Evolutionary conservation across 2,329 filamentous ascomycete species (phyloP), one percentile per base, ranked within the genome.

Genomic region (Didymella segeticola): DNA sequence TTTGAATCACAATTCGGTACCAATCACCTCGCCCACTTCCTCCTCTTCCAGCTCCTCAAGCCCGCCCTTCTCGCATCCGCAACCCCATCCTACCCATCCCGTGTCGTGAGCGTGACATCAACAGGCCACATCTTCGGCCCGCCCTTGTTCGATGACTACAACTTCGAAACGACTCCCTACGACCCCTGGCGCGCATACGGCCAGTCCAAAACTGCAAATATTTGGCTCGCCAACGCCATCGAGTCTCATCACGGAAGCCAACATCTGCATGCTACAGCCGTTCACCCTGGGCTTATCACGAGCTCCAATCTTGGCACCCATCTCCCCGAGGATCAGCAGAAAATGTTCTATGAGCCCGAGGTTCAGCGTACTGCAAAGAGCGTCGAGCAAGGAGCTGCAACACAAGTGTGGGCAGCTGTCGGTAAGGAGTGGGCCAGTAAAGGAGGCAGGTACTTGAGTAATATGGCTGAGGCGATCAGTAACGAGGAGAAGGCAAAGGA

Each of bases 21-120:
- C 6, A 84, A 85, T 63, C 78, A 85, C 61, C 68, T 86, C 1
- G 76, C 71, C 8, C 80, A 84, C 58, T 85, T 85, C 69, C 75
- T 84, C 0, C 74, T 85, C 12, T 80, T 82, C 54, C 73, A 81
- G 22, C 74, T 83, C 1, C 70, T 86, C 23, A 79, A 79, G 22
- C 66, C 74, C 0, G 63, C 74, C 0, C 64, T 85, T 6, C 64
- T 83, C 0, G 58, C 71, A 0, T 73, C 74, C 4, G 60, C 74
- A 1, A 77, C 74, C 0, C 66, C 76, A 0, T 56, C 63, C 0
- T 81, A 59, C 17, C 43, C 57, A 3, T 81, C 78, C 0, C 76
- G 83, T 3, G 78, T 84, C 1, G 73, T 86, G 37, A 70, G 83
- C 38, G 66, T 71, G 0, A 63, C 84, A 1, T 73, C 79, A 1